phyloP scores from a whole-genome alignment of 306 rosid genomes.

The Vigna unguiculata region DNA sequence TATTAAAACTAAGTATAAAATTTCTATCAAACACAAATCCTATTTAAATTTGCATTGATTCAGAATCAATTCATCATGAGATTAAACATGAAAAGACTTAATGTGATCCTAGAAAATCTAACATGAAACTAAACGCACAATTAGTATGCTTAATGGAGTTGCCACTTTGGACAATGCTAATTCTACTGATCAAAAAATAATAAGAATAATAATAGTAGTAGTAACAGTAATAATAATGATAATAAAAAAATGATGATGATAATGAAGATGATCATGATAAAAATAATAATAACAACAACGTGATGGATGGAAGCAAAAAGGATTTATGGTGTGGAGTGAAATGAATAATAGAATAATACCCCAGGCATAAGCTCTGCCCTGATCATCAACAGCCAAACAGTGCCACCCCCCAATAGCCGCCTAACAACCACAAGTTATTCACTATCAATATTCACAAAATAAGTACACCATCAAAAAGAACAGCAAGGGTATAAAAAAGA shows the following conservation, averaged over 20 bases:
- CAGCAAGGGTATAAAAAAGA: neutral
- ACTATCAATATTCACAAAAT: conserved; percentile 12
- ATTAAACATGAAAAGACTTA: neutral
- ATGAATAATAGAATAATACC: conserved; percentile 59
- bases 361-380: conserved; percentile 98
- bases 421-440: conserved; percentile 45
- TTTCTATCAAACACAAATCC: neutral
- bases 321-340: conserved; percentile 16
- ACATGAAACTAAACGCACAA: no score
- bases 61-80: neutral
- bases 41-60: neutral
- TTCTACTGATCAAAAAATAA: neutral
- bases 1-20: neutral
- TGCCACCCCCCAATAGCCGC: conserved; percentile 99
- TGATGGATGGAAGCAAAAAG: conserved; percentile 23
- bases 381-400: conserved; percentile 99
- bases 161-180: conserved; percentile 17
- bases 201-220: neutral
- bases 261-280: no score
- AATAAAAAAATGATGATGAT: no score
- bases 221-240: no score
- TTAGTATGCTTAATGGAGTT: neutral
- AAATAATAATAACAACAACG: no score
- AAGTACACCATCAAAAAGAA: neutral
- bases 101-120: neutral